A percentile compares a stretch with the other conserved stretches of the same genome.
Conservation (phyloP, 148 eudicot genomes). For the Rhododendron henanense region DNA sequence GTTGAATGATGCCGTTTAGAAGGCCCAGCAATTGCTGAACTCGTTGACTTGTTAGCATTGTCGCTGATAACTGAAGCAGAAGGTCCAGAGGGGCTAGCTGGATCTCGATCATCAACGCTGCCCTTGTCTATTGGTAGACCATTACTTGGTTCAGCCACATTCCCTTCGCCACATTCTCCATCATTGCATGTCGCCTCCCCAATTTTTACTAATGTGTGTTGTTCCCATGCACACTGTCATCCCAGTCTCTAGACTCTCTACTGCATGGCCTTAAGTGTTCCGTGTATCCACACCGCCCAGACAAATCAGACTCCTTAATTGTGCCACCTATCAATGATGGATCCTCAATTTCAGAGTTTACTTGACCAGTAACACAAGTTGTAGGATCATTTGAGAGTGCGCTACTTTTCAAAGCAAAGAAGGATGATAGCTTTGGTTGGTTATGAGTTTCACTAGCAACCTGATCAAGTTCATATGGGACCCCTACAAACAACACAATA, state of each 20-base stretch:
- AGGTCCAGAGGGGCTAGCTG: conserved; percentile 27
- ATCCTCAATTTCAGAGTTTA: conserved; percentile 33
- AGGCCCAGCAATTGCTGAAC: conserved; percentile 31
- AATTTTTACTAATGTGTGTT: conserved; percentile 16
- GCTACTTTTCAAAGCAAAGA: conserved; percentile 48
- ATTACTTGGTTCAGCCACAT: conserved; percentile 29
- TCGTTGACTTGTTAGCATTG: conserved; percentile 34
- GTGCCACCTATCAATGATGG: conserved; percentile 27
- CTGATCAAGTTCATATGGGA: conserved; percentile 86
- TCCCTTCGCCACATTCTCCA: conserved; percentile 20
- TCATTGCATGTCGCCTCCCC: conserved; percentile 30
- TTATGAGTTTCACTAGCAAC: conserved; percentile 44
- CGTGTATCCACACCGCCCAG: conserved; percentile 27
- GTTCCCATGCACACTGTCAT: conserved; percentile 13
- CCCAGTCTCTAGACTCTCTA: conserved; percentile 15
- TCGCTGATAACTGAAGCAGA: conserved; percentile 34
- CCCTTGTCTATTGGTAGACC: conserved; percentile 14
- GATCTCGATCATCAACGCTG: conserved; percentile 19
- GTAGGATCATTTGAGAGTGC: conserved; percentile 25
- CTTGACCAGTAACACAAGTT: conserved; percentile 23
- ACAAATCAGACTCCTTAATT: conserved; percentile 20
- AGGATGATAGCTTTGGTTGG: conserved; percentile 79
- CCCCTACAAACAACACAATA: conserved; percentile 46
- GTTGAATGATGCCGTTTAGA: conserved; percentile 60
- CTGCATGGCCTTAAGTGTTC: conserved; percentile 27